Evolutionary conservation across 2,329 filamentous ascomycete genomes (phyloP), one percentile per base, ranked within the genome.

Genomic region (Ophiostoma pallidulum): DNA sequence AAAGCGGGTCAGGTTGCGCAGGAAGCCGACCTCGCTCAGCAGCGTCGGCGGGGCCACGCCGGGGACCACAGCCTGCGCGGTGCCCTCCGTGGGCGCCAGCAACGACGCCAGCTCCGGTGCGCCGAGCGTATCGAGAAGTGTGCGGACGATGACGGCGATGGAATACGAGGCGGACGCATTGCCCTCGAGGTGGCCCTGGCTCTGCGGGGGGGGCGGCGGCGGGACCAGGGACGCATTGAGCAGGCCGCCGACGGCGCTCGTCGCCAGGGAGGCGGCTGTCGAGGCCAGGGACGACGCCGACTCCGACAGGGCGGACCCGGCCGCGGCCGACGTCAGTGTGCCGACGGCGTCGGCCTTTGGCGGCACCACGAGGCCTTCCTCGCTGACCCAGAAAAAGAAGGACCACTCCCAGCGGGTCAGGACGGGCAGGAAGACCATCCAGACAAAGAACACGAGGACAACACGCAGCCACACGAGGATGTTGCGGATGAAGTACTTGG

Each of bases 401-500:
- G 91, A 80, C 94, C 92, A 98, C 40, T 94, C 81, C 32, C 86
- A 83, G 58, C 94, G 80, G 77, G 97, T 94, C 40, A 86, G 79
- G 68, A 87, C 96, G 2, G 92, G 92, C 40, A 98, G 73, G 70
- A 86, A 82, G 42, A 84, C 80, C 19, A 96, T 72, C 92, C 94
- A 98, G 19, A 98, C 87, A 47, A 82, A 82, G 10, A 77, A 75
- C 28, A 97, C 92, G 44, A 97, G 67, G 24, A 82, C 64, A 36
- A 82, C 86, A 31, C 92, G 80, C 51, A 87, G 68, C 84, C 87
- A 94, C 10, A 84, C 82, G 22, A 90, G 62, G 31, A 91, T 55
- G 55, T 86, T 86, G 48, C 78, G 78, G 49, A 85, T 61, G 12
- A 83, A 66, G 62, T 95, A 91, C 41, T 86, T 73, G 46, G 79